These are phyloP conservation scores for Melampsora americana DNA, from an alignment of 1,284 basidiomycete species.

Conservation along the genomic window DNA sequence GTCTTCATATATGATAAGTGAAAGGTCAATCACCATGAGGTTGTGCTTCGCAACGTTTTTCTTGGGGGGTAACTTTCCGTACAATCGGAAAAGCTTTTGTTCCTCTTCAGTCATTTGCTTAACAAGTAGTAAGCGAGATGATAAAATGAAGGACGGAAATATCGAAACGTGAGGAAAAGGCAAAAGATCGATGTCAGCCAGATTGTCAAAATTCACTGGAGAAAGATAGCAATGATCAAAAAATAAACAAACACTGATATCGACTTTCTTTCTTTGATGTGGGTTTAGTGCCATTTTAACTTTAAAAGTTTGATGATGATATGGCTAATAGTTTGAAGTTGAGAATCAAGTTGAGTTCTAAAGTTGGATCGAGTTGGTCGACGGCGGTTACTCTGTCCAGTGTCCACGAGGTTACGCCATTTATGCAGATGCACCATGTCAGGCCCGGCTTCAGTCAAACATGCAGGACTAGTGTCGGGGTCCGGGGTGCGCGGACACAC, in stretches of 20 bases:
- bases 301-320: too few relatives aligned
- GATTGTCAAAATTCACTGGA: not conserved
- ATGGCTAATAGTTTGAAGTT: too few relatives aligned
- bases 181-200: conserved; percentile 12
- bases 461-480: too few relatives aligned
- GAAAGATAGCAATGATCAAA: conserved; percentile 8
- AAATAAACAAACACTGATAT: conserved; percentile 68
- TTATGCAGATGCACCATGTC: too few relatives aligned
- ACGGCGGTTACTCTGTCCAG: too few relatives aligned
- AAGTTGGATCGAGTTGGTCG: too few relatives aligned
- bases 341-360: too few relatives aligned
- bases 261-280: conserved; percentile 79
- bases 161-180: conserved; percentile 49
- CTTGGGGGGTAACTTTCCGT: conserved; percentile 87
- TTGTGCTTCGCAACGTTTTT: conserved; percentile 91
- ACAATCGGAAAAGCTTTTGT: conserved; percentile 87
- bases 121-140: conserved; percentile 33
- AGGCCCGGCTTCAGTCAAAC: too few relatives aligned
- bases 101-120: conserved; percentile 85
- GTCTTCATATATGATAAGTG: too few relatives aligned
- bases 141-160: conserved; percentile 12
- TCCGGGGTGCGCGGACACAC: too few relatives aligned
- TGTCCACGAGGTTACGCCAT: too few relatives aligned
- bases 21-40: conserved; percentile 68
- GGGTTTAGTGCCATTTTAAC: conserved; percentile 66